Percentiles rank a stretch among this genome's conserved stretches.
Evolutionary conservation across 2,329 filamentous ascomycete species (phyloP).

Genomic region (Claviceps sp.): DNA sequence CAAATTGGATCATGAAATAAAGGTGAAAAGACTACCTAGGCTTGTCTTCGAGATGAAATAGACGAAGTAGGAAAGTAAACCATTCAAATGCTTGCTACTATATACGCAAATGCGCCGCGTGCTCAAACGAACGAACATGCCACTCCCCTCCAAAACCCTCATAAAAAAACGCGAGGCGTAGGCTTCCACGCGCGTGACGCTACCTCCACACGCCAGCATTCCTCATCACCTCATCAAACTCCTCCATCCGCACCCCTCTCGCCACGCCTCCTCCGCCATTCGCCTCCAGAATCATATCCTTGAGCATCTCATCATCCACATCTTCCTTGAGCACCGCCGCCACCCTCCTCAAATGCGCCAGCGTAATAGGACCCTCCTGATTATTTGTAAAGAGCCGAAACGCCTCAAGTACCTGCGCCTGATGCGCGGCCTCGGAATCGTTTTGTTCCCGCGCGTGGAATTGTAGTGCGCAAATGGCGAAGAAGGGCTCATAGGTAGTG

Average conservation of each 20-base stretch:
- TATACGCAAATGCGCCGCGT: too few relatives aligned
- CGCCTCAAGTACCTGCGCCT: slow-evolving; percentile 63
- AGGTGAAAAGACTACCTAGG: too few relatives aligned
- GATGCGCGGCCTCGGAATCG: slow-evolving; percentile 39
- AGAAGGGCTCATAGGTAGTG: slow-evolving; percentile 67
- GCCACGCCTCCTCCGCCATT: slow-evolving; percentile 65
- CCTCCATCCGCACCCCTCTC: slow-evolving; percentile 58
- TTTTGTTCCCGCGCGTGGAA: slow-evolving; percentile 48
- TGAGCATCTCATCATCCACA: slow-evolving; percentile 68
- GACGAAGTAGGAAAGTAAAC: too few relatives aligned
- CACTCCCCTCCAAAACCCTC: neutral
- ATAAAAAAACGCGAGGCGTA: neutral
- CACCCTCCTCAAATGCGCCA: slow-evolving; percentile 65
- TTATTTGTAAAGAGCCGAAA: slow-evolving; percentile 65
- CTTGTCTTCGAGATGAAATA: too few relatives aligned
- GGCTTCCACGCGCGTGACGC: neutral
- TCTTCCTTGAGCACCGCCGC: slow-evolving; percentile 74
- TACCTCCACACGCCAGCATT: slow-evolving; percentile 71
- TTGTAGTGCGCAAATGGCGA: slow-evolving; percentile 80
- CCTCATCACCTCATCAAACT: slow-evolving; percentile 79
- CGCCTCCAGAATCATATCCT: slow-evolving; percentile 91
- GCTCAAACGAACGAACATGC: neutral
- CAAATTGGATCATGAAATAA: too few relatives aligned
- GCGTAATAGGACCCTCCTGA: slow-evolving; percentile 49
- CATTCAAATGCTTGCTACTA: too few relatives aligned